Base-by-base conservation (phyloP, 148 eudicot species). In the Persicaria maculosa region DNA sequence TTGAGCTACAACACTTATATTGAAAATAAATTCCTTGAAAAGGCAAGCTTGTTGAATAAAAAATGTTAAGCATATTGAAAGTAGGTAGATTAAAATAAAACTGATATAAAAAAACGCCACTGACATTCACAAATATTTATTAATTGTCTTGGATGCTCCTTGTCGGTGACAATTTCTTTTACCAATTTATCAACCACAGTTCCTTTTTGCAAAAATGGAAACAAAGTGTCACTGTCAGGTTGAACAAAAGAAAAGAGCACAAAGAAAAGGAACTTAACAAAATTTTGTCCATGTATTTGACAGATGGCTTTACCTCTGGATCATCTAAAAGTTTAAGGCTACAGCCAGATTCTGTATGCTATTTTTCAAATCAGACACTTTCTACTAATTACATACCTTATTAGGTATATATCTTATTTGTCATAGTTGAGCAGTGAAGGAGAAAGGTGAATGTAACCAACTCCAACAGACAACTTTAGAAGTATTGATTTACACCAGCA, bases 261-360 rank as follows among this genome's bases (percentile, higher is more conserved):
- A 44, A n/a, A 22, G 31, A 45, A 17, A 45, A 45, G 15, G 17
- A 70, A 46, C 17, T 8, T 52, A 46, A 9, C 53, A 17, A 70
- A 46, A 5, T 3, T 58, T 16, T 10, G 17, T 58, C 6, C 10
- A 16, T 2, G 3, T 20, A 58, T 20, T 1, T 7, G 76, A n/a
- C n/a, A n/a, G n/a, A n/a, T n/a, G n/a, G n/a, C n/a, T n/a, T 78
- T 84, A 90, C 98, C 84, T 92, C 97, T 44, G 96, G 96, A 84
- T 94, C 98, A 83, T 94, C 98, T 77, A 92, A 76, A 68, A 94
- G 93, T 86, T 88, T 90, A 71, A 94, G 93, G 79, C 72, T 88
- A n/a, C 92, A 88, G 15, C 97, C 98, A 72, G 96, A 91, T 75
- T 94, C 98, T 6, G 92, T 84, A 83, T 92, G n/a, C n/a, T n/a